Evolutionary conservation across 768 basidiomycete species (phyloP), one percentile per base, ranked within the genome.

Genomic region (Infundibulicybe gibba): DNA sequence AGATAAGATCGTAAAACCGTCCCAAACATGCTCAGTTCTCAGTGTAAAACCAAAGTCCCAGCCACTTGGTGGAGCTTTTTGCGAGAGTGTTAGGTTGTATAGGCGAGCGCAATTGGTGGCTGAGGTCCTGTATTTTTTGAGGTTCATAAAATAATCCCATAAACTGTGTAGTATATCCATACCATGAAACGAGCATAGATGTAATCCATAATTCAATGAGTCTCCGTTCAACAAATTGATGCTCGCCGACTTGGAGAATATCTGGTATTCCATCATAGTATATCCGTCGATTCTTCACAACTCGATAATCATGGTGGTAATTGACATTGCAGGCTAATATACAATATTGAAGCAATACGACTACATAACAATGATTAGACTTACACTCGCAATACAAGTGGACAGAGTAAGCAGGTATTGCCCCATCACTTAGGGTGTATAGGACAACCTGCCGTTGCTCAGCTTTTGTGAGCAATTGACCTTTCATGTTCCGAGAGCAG

Each of bases 331-430:
- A 59, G 13, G 34, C 60, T 58, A 21, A 32, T 39, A 47, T 15
- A 16, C 25, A 38, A 15, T n/a, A 13, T 11, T 37, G 13, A 19
- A 44, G 14, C n/a, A 11, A 11, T 31, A 17, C 14, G 25, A 8
- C 11, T 40, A 21, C 32, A 19, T 10, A 35, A 42, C 20, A 25
- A 16, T 25, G 25, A 25, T 25, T 31, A 2, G 9, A 41, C 49
- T 39, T 53, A 63, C 61, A 40, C 5, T 41, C 43, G 43, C 62
- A 62, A 37, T 51, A 57, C 0, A 61, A 43, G 14, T 55, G 54
- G 13, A 58, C 25, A 5, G 52, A 48, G 55, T 54, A 59, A 25
- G 57, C 57, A 19, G 60, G 63, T 20, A 51, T 43, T 3, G 44
- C 60, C 25, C 60, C 58, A 10, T 54, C 33, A 0, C 21, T 45